Evolutionary conservation across 495 filamentous ascomycete genomes (phyloP), one percentile per base, ranked within the genome.

Genomic region (Aspergillus nanangensis): DNA sequence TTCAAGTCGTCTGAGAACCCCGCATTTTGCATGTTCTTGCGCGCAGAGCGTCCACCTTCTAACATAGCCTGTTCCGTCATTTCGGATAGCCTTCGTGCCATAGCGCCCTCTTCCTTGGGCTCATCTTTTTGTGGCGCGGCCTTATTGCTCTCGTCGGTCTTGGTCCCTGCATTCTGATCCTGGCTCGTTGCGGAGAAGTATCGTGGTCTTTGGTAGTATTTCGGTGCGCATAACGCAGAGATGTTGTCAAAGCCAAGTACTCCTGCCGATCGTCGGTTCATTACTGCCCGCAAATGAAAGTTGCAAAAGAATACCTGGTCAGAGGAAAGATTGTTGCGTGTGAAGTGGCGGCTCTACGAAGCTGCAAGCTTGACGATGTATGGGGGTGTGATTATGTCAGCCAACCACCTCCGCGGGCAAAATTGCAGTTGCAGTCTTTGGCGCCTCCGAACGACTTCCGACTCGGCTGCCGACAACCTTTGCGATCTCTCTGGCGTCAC

Each of bases 1-100:
- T 89, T 94, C 48, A 97, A 68, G 47, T 95, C 90, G 14, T 90
- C 86, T 43, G 83, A 85, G 70, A 98, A 95, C 22, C 87, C 88
- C 37, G 87, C 88, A 44, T 94, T 85, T 55, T 86, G 74, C 11
- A 96, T 74, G n/a, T 85, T 87, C 56, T 83, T 84, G 35, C 69
- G 76, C 29, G 87, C 84, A 33, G 83, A 79, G 48, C 78, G 76
- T 18, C 87, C 84, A 14, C 84, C 87, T 46, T 78, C 79, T 20
- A 90, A 69, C 19, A 95, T 67, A 5, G 76, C 77, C 41, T 93
- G 84, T 60, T 95, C 89, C 22, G 86, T 91, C 61, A 93, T 87
- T 59, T 88, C 75, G 33, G 81, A 71, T 21, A 96, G 73, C 19
- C 88, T 80, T 25, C 84, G 73, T 3, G 81, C 74, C 86, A 96